phyloP scores from a whole-genome alignment of 768 basidiomycete genomes.

The Gelatoporia subvermispora region DNA sequence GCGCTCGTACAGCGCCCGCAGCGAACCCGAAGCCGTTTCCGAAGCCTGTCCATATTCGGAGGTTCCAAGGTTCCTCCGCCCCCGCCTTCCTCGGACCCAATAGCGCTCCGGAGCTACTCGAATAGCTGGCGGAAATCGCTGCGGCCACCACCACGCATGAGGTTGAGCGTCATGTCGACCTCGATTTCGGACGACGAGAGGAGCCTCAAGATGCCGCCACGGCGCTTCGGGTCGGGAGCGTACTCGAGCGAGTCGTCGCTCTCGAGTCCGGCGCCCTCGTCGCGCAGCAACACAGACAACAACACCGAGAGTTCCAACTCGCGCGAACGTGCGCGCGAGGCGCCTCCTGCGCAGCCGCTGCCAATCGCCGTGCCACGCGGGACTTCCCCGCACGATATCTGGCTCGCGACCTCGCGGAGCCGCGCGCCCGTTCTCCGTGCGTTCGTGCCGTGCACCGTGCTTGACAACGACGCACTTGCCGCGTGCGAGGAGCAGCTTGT shows the following conservation, averaged over 20 bases:
- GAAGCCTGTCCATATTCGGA: conserved; percentile 35
- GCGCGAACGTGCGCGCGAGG: conserved; percentile 18
- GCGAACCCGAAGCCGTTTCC: conserved; percentile 8
- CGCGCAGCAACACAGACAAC: neutral
- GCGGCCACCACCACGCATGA: neutral
- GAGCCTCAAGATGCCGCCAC: conserved; percentile 28
- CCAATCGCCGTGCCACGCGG: conserved; percentile 10
- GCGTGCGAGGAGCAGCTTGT: conserved; percentile 67
- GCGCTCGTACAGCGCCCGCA: conserved; percentile 5
- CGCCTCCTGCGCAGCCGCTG: conserved; percentile 16
- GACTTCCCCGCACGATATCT: conserved; percentile 54
- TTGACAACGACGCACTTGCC: conserved; percentile 43
- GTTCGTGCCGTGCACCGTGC: conserved; percentile 63
- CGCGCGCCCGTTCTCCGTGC: conserved; percentile 73
- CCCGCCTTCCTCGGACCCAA: conserved; percentile 44
- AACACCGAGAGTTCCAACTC: conserved; percentile 12
- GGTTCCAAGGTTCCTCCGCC: conserved; percentile 28
- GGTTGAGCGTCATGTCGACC: conserved; percentile 2
- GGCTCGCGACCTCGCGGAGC: conserved; percentile 49
- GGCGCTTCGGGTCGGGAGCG: conserved; percentile 40
- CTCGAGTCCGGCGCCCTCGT: conserved; percentile 20
- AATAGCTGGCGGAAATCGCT: conserved; percentile 42
- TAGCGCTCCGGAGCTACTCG: conserved; percentile 41
- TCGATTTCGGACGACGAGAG: conserved; percentile 37
- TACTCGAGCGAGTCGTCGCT: conserved; percentile 45